Evolutionary conservation across 805 yeast genomes (phyloP), one percentile per base, ranked within the genome.

Genomic region (Metschnikowia vanudenii): DNA sequence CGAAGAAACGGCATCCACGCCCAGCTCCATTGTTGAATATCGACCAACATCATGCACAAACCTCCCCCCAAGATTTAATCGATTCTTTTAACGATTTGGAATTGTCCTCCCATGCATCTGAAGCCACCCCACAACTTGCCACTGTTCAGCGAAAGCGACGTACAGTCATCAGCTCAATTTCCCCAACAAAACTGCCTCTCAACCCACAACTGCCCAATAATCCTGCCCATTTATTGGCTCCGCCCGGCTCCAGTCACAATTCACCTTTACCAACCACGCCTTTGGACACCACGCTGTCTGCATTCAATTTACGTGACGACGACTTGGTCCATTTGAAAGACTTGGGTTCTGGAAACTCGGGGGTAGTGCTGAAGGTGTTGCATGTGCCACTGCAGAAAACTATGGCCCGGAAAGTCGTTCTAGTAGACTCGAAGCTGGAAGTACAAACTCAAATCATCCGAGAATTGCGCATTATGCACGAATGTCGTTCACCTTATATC

Each of bases 331-430:
- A 82, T 29, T 63, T 94, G 43, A 82, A 88, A 49, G 82, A 82
- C 50, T 73, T 94, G 41, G 99, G 99, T 9, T 78, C 88, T 24
- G 99, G 99, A 11, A 91, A 88, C 62, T 89, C 96, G 11, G 99
- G 99, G 2, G 82, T 89, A 1, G 99, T 94, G 2, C 73, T 85
- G 38, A 89, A 91, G 60, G 95, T 90, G 11, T 68, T 89, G 43
- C 98, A 94, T 65, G 77, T 88, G 4, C 97, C 98, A 10, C 83
- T 92, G 9, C 88, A 90, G 51, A 84, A 82, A 48, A 79, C 85
- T 26, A 87, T 94, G 89, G 98, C 99, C 13, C 82, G 88, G 54
- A 94, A 94, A 61, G 81, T 82, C 37, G 88, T 94, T 28, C 90
- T 85, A 52, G 80, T 94, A 22, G 98, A 92, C 58, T 82, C 86